These are phyloP conservation scores for Phallus indusiatus DNA, from an alignment of 768 basidiomycete species.

Conservation along the genomic window DNA sequence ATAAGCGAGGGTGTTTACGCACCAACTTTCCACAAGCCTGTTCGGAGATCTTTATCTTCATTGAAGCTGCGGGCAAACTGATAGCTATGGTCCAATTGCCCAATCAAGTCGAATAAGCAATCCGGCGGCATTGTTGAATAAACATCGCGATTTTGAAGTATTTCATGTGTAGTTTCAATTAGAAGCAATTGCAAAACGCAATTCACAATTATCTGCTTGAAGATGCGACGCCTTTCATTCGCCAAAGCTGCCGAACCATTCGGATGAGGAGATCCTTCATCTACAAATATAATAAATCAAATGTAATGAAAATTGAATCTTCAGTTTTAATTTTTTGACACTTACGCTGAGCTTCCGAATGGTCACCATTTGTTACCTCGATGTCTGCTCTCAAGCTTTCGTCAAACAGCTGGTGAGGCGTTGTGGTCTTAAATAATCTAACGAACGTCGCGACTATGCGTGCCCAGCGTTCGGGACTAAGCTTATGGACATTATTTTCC, in stretches of 20 bases:
- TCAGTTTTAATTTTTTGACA: background rate
- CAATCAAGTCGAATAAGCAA: slow-evolving; percentile 88
- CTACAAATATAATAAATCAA: too few species aligned
- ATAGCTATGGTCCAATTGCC: slow-evolving; percentile 93
- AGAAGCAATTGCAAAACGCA: slow-evolving; percentile 93
- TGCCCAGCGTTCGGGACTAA: slow-evolving; percentile 83
- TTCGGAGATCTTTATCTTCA: slow-evolving; percentile 94
- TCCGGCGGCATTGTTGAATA: slow-evolving; percentile 92
- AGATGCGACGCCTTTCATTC: slow-evolving; percentile 70
- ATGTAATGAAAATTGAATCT: slow-evolving; percentile 9
- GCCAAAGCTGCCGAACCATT: slow-evolving; percentile 38
- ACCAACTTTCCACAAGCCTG: slow-evolving; percentile 99
- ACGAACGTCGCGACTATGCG: slow-evolving; percentile 87
- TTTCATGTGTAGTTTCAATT: slow-evolving; percentile 94
- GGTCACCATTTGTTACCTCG: slow-evolving; percentile 46
- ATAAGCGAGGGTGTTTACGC: slow-evolving; percentile 30
- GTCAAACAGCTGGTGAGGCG: slow-evolving; percentile 94
- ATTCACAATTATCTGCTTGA: slow-evolving; percentile 99
- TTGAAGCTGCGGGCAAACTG: slow-evolving; percentile 97
- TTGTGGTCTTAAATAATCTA: slow-evolving; percentile 94
- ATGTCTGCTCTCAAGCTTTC: slow-evolving; percentile 82
- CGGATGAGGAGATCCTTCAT: slow-evolving; percentile 37
- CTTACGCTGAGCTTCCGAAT: slow-evolving; percentile 33
- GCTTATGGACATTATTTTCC: slow-evolving; percentile 84
- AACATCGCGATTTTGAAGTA: slow-evolving; percentile 85